phyloP scores from a whole-genome alignment of 1,284 basidiomycete genomes.

The Cryptococcus jaspeensis region DNA sequence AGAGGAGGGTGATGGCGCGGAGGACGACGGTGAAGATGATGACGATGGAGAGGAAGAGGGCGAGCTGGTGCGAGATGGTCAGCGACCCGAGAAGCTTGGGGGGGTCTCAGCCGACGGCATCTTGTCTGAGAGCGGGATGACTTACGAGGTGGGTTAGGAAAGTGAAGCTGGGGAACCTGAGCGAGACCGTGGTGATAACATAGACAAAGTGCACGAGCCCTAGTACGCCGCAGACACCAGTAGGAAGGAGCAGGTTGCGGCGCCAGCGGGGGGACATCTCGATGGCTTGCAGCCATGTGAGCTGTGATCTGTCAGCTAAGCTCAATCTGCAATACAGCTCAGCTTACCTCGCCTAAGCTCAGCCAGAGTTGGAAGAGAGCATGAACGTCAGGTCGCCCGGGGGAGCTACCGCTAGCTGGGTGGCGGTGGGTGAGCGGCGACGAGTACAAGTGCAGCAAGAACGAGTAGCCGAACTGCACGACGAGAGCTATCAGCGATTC shows the following conservation, averaged over 20 bases:
- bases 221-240: conserved; percentile 42
- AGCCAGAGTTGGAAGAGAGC: conserved; percentile 49
- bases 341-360: conserved; percentile 41
- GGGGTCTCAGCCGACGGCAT: background rate
- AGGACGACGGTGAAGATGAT: conserved; percentile 42
- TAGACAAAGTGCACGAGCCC: conserved; percentile 46
- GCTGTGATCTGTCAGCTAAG: conserved; percentile 16
- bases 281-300: conserved; percentile 46
- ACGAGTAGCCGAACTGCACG: conserved; percentile 41
- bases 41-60: conserved; percentile 42
- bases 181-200: conserved; percentile 34
- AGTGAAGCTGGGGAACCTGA: conserved; percentile 47
- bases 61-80: conserved; percentile 25
- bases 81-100: background rate
- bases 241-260: conserved; percentile 44
- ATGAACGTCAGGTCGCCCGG: conserved; percentile 45
- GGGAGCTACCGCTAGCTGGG: conserved; percentile 21
- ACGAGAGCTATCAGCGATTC: background rate
- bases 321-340: conserved; percentile 1
- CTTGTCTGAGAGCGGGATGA: background rate
- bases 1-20: conserved; percentile 43
- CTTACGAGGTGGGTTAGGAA: conserved; percentile 48
- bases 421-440: conserved; percentile 48
- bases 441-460: conserved; percentile 49
- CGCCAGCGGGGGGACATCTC: conserved; percentile 35